Conservation (phyloP, 805 yeast genomes). For the Candida sonorensis region DNA sequence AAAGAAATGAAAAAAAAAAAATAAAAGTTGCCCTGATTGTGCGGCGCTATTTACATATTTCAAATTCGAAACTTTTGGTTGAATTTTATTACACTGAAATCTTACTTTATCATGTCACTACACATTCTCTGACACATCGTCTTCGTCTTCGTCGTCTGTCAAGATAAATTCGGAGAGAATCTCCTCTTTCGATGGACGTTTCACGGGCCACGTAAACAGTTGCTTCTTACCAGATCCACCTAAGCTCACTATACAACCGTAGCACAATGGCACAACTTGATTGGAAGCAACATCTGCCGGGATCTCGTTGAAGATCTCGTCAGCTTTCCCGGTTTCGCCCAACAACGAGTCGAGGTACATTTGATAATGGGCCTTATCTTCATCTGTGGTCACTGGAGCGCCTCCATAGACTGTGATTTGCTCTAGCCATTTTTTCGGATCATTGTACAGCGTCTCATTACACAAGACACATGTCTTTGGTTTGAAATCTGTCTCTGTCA, state of each 20-base stretch:
- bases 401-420: conserved; percentile 58
- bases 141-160: conserved; percentile 17
- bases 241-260: conserved; percentile 67
- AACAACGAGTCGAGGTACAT: conserved; percentile 20
- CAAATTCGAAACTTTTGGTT: too few relatives aligned
- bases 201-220: conserved; percentile 25
- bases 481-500: conserved; percentile 3
- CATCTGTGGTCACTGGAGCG: conserved; percentile 38
- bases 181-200: conserved; percentile 19
- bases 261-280: conserved; percentile 44
- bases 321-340: too few relatives aligned
- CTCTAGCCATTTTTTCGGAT: conserved; percentile 61
- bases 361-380: conserved; percentile 30
- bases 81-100: too few relatives aligned
- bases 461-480: conserved; percentile 49
- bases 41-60: too few relatives aligned
- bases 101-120: too few relatives aligned
- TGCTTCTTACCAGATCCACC: conserved; percentile 33
- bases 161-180: conserved; percentile 23
- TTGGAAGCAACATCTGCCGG: too few relatives aligned
- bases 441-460: conserved; percentile 41
- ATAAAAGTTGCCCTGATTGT: too few relatives aligned
- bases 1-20: too few relatives aligned
- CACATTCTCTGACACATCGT: too few relatives aligned
- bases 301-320: neutral